Evolutionary conservation across 768 basidiomycete genomes (phyloP), one percentile per base, ranked within the genome.

Genomic region (Rhizopogon sp.): DNA sequence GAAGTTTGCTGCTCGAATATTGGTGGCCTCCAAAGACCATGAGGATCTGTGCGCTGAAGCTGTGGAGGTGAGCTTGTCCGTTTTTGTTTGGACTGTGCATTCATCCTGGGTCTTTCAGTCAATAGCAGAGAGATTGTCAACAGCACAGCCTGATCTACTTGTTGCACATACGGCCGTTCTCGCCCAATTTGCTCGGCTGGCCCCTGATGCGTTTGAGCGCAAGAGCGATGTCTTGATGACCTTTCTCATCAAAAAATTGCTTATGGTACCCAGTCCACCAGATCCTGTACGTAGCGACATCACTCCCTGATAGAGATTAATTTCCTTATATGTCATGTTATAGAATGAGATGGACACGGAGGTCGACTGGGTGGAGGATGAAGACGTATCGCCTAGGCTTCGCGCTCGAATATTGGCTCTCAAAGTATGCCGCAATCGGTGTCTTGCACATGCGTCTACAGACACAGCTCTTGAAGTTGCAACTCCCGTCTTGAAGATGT

Each of bases 351-450:
- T 83, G 78, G 79, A 83, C 16, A 61, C 65, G 5, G 81, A 81
- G 13, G 79, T 82, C 40, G 90, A 94, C 60, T 98, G 94, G 94
- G 72, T 81, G 9, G 80, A 85, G 33, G 86, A 93, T 35, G 76
- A 76, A 0, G 76, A 84, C 3, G 66, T 96, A 20, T 64, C 81
- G 0, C 72, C 76, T 2, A 73, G 77, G 3, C 77, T 92, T 1
- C 75, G 73, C 43, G 88, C 91, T 0, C 92, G 91, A 64, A 65
- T 97, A 3, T 70, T 87, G 7, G 79, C 84, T 1, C 66, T 98
- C 22, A 94, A 97, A 69, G 79, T 95, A 5, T 86, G 85, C 65
- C 79, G 90, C 25, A 85, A 93, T 67, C 84, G 93, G 16, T 84
- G 85, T 64, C 74, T 96, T 11, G 81, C 87, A 0, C 86, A 87